Conservation (phyloP, 805 yeast species). For the Kodamaea hsintzibuensis region DNA sequence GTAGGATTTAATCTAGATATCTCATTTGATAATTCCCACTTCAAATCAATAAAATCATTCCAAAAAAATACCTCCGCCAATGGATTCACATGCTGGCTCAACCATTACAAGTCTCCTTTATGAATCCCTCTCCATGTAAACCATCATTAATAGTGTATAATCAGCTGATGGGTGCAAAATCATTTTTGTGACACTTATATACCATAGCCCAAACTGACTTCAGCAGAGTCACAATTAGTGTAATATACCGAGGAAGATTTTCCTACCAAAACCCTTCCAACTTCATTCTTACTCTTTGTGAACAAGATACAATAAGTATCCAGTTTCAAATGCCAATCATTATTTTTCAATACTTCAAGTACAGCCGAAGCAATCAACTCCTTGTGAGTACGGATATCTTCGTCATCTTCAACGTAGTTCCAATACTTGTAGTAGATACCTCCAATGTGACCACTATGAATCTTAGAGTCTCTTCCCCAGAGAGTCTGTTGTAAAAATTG, state of each 20-base stretch:
- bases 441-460: background rate
- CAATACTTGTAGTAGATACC: background rate
- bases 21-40: too few species aligned
- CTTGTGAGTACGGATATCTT: background rate
- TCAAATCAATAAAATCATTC: too few species aligned
- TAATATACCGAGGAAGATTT: background rate
- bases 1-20: too few species aligned
- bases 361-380: background rate
- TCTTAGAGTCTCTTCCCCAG: background rate
- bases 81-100: background rate
- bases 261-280: background rate
- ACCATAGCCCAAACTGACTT: background rate
- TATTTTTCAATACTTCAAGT: background rate
- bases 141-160: too few species aligned
- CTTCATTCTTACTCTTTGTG: background rate
- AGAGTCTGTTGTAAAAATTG: background rate
- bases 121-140: too few species aligned
- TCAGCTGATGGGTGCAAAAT: background rate
- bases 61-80: too few species aligned
- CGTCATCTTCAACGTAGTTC: background rate
- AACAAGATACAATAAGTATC: background rate
- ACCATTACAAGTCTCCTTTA: background rate
- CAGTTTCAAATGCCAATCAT: background rate
- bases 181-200: background rate
- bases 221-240: background rate